Conservation (phyloP, 345 rosid genomes). For the Eucalyptus polyanthemos region DNA sequence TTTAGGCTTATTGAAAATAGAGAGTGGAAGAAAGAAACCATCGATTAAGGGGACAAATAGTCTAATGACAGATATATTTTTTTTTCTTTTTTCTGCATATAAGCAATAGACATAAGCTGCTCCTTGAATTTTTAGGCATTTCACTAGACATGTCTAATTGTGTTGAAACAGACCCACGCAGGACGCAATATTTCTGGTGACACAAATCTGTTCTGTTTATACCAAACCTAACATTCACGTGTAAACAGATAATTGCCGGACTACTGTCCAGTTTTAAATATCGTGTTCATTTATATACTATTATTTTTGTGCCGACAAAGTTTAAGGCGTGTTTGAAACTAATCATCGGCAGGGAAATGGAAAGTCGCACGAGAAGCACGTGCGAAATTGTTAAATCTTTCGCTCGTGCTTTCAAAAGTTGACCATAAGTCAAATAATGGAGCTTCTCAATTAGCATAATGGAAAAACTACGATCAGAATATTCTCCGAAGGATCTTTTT, state of each 20-base stretch:
- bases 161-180: neutral
- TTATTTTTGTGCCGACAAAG: neutral
- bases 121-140: no score
- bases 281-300: neutral
- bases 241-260: neutral
- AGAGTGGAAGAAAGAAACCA: no score
- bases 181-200: no score
- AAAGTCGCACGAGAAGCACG: neutral
- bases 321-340: neutral
- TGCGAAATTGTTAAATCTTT: neutral
- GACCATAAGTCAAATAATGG: neutral
- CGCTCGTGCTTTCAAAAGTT: neutral
- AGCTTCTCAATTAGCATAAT: neutral
- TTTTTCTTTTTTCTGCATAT: no score
- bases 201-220: no score
- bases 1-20: no score
- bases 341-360: neutral
- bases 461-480: neutral
- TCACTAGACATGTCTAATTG: neutral
- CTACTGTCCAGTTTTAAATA: neutral
- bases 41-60: no score
- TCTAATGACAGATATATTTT: no score
- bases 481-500: neutral
- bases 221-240: neutral
- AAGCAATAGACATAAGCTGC: no score